Base-by-base conservation (phyloP, 2,329 filamentous ascomycete genomes). In the Ceratocystis diversiconidia region DNA sequence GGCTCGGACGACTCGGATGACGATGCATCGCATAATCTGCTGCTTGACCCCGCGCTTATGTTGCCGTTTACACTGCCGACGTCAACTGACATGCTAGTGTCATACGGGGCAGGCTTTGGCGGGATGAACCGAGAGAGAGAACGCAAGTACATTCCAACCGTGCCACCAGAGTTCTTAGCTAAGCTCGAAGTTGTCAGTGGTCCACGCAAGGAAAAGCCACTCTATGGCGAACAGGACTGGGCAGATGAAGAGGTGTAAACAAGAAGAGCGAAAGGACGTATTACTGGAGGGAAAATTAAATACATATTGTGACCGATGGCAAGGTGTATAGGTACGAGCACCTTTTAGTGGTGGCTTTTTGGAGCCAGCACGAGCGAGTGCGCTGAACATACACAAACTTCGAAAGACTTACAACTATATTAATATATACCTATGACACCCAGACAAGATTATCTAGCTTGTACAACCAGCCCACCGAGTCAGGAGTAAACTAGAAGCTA, bases 1-100 rank as follows among this genome's bases (percentile, higher is more conserved):
- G 74, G 73, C 4, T 70, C 73, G 19, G 71, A 73, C 22, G 72
- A 70, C 36, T 76, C 74, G 1, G 84, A 86, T 17, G 82, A 85
- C 8, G 82, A 85, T 12, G 79, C 85, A 15, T 87, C 88, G 0
- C 84, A 89, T 70, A 82, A 89, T 67, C 79, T 96, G 44, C 84
- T 96, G 55, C 76, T 97, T 64, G 92, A 97, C 72, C 90, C 92
- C 2, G 89, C 92, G 1, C 79, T 96, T 67, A 95, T 96, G 82
- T 81, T 99, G 30, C 94, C 94, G 0, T 99, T 99, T 73, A 88
- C 88, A n/a, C 79, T 99, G 32, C 94, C 94, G 1, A 96, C 92
- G 1, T 94, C 90, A 66, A 97, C 92, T 30, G 94, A 99, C 74
- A 99, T 99, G 94, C 81, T 97, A 61, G 85, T 99, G 61, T 92